phyloP scores from a whole-genome alignment of 2,329 filamentous ascomycete genomes.

The Aspergillus sp. region DNA sequence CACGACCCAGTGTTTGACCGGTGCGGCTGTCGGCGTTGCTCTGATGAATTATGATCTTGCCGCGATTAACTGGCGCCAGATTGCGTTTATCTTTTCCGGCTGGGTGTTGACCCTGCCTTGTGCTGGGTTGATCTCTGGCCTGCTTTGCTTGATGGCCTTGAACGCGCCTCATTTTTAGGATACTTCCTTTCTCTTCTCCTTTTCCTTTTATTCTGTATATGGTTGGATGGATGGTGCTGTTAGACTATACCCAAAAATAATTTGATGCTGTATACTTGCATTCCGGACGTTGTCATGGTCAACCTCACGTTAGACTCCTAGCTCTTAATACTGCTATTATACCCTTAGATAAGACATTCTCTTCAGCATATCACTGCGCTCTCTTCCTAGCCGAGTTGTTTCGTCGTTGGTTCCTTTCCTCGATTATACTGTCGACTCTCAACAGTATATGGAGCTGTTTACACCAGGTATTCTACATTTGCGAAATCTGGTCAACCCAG shows the following conservation, averaged over 20 bases:
- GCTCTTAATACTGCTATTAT: too few relatives aligned
- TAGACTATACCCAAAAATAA: not conserved
- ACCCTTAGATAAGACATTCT: too few relatives aligned
- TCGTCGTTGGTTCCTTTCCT: not conserved
- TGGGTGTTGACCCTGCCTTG: constrained; percentile 48
- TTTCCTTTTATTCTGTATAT: not conserved
- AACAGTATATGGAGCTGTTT: too few relatives aligned
- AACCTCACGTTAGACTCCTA: too few relatives aligned
- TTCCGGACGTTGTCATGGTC: too few relatives aligned
- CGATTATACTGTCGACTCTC: not conserved
- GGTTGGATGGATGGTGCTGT: not conserved
- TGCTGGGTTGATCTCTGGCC: constrained; percentile 42
- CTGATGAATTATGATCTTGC: constrained; percentile 39
- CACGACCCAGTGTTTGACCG: constrained; percentile 41
- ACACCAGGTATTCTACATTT: too few relatives aligned
- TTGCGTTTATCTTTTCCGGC: constrained; percentile 45
- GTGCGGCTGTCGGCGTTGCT: constrained; percentile 37
- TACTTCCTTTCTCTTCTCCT: not conserved
- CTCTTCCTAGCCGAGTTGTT: too few relatives aligned
- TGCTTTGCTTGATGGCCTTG: constrained; percentile 43
- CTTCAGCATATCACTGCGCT: too few relatives aligned
- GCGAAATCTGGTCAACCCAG: too few relatives aligned
- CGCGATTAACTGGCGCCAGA: constrained; percentile 48
- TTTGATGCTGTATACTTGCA: not conserved
- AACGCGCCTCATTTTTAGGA: constrained; percentile 39